Conservation (phyloP, 768 basidiomycete species). For the Leucosporidium scottii region DNA sequence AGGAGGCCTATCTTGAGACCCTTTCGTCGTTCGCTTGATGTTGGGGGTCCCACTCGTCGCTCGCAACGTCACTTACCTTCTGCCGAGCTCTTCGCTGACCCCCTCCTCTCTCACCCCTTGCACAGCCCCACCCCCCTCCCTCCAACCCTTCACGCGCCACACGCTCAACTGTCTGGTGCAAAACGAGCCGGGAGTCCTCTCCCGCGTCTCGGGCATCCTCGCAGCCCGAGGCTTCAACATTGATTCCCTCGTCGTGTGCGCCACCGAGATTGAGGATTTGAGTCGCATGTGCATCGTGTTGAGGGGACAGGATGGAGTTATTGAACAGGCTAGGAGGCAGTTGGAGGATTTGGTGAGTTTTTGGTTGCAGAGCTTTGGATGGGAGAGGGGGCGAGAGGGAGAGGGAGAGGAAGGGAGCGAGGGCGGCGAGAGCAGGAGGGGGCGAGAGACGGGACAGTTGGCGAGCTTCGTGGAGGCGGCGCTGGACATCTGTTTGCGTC, state of each 20-base stretch:
- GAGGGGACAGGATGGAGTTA: slow-evolving; percentile 91
- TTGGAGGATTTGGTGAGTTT: slow-evolving; percentile 84
- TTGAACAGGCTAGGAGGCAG: slow-evolving; percentile 92
- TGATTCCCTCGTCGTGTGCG: slow-evolving; percentile 95
- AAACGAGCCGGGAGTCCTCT: slow-evolving; percentile 98
- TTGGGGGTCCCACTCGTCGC: too few relatives aligned
- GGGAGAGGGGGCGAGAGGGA: too few relatives aligned
- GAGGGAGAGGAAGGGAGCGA: too few relatives aligned
- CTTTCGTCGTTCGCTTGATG: too few relatives aligned
- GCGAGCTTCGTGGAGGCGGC: too few relatives aligned
- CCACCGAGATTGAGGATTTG: slow-evolving; percentile 92
- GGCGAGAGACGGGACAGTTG: too few relatives aligned
- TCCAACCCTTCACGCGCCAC: slow-evolving; percentile 46
- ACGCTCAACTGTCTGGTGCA: slow-evolving; percentile 96
- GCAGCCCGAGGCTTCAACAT: slow-evolving; percentile 98
- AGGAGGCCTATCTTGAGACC: too few relatives aligned
- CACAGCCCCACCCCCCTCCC: slow-evolving; percentile 31
- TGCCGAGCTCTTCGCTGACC: slow-evolving; percentile 50
- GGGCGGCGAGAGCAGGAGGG: too few relatives aligned
- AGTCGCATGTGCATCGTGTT: slow-evolving; percentile 98
- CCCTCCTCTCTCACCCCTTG: not conserved
- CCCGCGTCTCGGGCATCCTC: slow-evolving; percentile 92
- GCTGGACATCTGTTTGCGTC: too few relatives aligned
- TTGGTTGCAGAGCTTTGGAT: too few relatives aligned
- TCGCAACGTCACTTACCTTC: not conserved